A percentile compares a stretch with the other conserved stretches of the same genome.
Evolutionary conservation across 345 rosid species (phyloP).

Genomic region (Rhizophora mangle): DNA sequence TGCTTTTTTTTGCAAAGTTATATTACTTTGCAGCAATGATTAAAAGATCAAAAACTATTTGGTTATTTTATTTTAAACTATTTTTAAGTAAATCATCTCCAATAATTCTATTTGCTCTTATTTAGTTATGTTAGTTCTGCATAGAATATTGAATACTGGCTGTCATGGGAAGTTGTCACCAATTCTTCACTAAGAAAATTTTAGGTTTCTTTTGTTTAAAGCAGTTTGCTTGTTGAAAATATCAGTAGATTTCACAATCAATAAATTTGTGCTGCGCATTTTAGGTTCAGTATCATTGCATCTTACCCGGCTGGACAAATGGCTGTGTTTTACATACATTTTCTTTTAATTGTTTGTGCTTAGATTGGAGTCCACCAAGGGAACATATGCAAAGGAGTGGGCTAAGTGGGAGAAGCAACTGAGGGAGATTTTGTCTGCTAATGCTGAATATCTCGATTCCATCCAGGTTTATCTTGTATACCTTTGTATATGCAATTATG

Average conservation of each 20-base stretch:
- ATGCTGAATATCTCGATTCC: constrained; percentile 61
- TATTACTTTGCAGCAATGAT: no score
- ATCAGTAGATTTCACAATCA: background rate
- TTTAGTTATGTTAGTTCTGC: no score
- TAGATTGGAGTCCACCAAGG: constrained; percentile 80
- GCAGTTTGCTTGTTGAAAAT: background rate
- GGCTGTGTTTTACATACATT: constrained; percentile 8
- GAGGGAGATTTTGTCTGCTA: constrained; percentile 42
- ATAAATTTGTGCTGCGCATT: background rate
- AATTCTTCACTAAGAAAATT: background rate
- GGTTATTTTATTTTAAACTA: background rate
- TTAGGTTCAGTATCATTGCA: background rate
- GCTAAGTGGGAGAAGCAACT: constrained; percentile 78
- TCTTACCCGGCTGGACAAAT: background rate
- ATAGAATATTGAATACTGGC: no score
- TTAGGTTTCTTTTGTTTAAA: no score
- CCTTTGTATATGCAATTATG: background rate
- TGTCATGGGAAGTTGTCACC: background rate
- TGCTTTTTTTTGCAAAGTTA: no score
- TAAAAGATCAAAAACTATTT: background rate
- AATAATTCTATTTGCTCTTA: no score
- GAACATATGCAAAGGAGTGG: constrained; percentile 73
- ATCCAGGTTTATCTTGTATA: constrained; percentile 51
- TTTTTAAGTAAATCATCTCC: no score
- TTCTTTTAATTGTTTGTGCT: constrained; percentile 9